Evolutionary conservation across 192 early-diverging fungal species (phyloP), one percentile per base, ranked within the genome.

Genomic region (Coemansia sp.): DNA sequence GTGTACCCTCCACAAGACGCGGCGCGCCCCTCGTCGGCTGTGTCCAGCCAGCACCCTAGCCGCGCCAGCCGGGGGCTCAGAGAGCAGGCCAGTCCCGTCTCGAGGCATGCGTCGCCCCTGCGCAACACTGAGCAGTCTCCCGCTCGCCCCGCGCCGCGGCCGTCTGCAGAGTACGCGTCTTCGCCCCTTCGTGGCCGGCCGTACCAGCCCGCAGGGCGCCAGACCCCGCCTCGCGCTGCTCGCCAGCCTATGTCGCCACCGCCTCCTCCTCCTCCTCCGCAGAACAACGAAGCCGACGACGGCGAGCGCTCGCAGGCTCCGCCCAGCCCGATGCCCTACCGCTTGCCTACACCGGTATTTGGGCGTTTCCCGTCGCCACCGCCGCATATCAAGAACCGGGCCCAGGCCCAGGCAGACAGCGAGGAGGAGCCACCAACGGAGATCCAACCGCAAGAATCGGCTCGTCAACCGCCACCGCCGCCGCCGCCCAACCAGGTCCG

Each of bases 311-410:
- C 25, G 1, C 41, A 41, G 34, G 34, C 39, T 0, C 23, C 51
- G 9, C 71, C 71, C 1, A 64, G 60, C 17, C 71, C 71, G 3
- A 28, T 46, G 44, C 47, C 62, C 8, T 60, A 60, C 16, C 55
- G 56, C 2, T 18, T 60, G 48, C 71, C 71, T 0, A 64, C 71
- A 13, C 71, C 71, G 0, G 46, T 75, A 28, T 75, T 75, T 64
- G 71, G 71, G 3, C 55, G 71, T 0, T 75, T 75, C 56, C 71
- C 71, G 1, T 67, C 64, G 13, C 71, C 71, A 2, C 71, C 71
- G 4, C 44, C 60, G 16, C 54, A 75, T 36, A 75, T 75, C 44
- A 75, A 68, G 53, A 63, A 75, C 39, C 64, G 71, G 28, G 71
- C 54, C 2, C 31, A 48, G 14, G 46, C 39, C 13, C 57, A 60